Base-by-base conservation (phyloP, 2,329 filamentous ascomycete genomes). In the Aspergillus melleus region DNA sequence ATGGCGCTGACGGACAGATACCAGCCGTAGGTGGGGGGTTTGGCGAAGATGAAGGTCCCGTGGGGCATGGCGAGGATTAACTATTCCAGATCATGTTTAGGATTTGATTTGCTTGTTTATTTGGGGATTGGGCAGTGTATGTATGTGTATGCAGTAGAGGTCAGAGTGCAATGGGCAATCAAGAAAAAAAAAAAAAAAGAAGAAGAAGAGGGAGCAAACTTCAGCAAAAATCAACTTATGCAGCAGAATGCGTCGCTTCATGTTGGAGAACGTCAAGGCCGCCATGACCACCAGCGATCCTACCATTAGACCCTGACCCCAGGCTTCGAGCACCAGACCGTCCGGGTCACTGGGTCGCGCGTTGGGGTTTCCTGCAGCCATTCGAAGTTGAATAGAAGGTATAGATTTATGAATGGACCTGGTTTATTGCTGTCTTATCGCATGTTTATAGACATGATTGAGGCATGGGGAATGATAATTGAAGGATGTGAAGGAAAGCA, bases 1-100 rank as follows among this genome's bases (percentile, higher is more conserved):
- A 88, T 82, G 8, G 84, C 86, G 2, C 84, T 86, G 24, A 80
- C 76, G 1, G 84, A 86, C 2, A 89, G 77, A 72, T 87, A 89
- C 86, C 86, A 89, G 52, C 84, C 85, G 67, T 86, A 87, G 3
- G 77, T 77, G 0, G 84, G 83, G 9, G 77, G 79, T 61, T 80
- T 74, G 56, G 82, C 80, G 72, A 88, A 87, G 39, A 86, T 81
- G 70, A 86, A 87, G 60, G 84, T 84, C 8, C 84, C 84, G 67
- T 87, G 83, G 54, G 81, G 80, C 60, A 84, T 77, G 4, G 82
- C 84, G 5, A 86, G 75, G n/a, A 86, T 64, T 16, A 87, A 75
- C 83, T 85, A 36, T 29, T 24, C 5, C 22, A 22, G 51, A 1
- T n/a, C 14, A 16, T 54, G n/a, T 11, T 47, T 2, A 11, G 24